These are phyloP conservation scores for Fusarium sp. DNA, from an alignment of 2,329 filamentous ascomycete genomes.

Conservation along the genomic window DNA sequence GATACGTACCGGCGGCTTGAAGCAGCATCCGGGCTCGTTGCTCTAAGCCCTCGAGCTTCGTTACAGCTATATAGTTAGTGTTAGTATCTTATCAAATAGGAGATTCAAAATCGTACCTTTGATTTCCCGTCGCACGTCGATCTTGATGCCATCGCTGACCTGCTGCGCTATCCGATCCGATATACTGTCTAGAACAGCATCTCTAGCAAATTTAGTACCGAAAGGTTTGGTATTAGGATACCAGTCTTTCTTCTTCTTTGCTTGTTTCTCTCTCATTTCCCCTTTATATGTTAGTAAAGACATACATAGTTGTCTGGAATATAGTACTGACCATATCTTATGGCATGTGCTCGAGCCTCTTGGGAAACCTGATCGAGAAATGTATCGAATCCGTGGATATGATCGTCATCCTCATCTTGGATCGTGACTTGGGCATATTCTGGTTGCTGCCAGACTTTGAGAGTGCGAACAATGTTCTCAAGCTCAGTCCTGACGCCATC, in stretches of 20 bases:
- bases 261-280: constrained; percentile 20
- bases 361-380: constrained; percentile 40
- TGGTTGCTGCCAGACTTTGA: constrained; percentile 36
- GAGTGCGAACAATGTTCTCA: constrained; percentile 40
- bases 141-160: constrained; percentile 25
- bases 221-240: background rate
- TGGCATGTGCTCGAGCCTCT: constrained; percentile 35
- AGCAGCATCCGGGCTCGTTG: constrained; percentile 35
- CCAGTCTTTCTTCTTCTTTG: background rate
- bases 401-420: constrained; percentile 29
- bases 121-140: constrained; percentile 26
- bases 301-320: no score
- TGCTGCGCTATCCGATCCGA: constrained; percentile 27
- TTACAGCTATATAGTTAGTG: background rate
- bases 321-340: constrained; percentile 29
- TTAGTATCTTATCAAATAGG: background rate
- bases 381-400: constrained; percentile 38
- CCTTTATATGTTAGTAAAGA: background rate
- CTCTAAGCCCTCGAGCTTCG: constrained; percentile 26
- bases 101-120: constrained; percentile 8
- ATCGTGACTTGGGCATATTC: constrained; percentile 22
- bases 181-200: constrained; percentile 19
- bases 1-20: constrained; percentile 28
- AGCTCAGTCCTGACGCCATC: constrained; percentile 38
- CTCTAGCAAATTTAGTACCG: background rate